Percentiles rank a stretch among this genome's conserved stretches.
Evolutionary conservation across 108 stramenopile species (phyloP).

Genomic region (Skeletonema potamos): DNA sequence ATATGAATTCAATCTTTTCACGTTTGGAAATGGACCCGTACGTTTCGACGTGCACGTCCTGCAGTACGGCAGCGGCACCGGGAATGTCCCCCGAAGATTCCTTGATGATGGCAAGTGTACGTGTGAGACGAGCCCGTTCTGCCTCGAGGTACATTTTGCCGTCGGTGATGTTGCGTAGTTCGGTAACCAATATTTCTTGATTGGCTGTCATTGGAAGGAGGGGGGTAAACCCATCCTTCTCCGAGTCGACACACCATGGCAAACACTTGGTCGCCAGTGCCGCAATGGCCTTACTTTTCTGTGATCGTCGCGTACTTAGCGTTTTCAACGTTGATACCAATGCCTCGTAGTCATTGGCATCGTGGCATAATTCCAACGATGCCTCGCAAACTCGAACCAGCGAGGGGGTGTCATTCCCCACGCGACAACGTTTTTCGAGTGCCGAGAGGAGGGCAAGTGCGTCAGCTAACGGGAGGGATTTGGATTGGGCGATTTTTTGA

Average conservation of each 20-base stretch:
- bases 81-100: slow-evolving; percentile 85
- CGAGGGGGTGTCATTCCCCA: slow-evolving; percentile 81
- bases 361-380: slow-evolving; percentile 58
- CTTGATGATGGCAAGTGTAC: slow-evolving; percentile 77
- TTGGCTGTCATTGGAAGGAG: slow-evolving; percentile 10
- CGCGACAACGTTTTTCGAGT: slow-evolving; percentile 84
- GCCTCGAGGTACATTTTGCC: slow-evolving; percentile 99
- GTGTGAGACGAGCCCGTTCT: slow-evolving; percentile 90
- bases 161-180: slow-evolving; percentile 92
- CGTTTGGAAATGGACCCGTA: slow-evolving; percentile 94
- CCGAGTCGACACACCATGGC: slow-evolving; percentile 65
- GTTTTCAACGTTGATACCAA: slow-evolving; percentile 66
- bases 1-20: slow-evolving; percentile 98
- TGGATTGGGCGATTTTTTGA: slow-evolving; percentile 75
- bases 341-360: slow-evolving; percentile 56
- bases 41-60: slow-evolving; percentile 99
- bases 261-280: slow-evolving; percentile 63
- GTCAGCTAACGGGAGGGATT: slow-evolving; percentile 54
- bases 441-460: slow-evolving; percentile 74
- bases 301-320: slow-evolving; percentile 70
- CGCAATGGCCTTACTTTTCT: slow-evolving; percentile 77
- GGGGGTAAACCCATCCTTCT: slow-evolving; percentile 56
- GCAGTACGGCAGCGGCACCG: slow-evolving; percentile 88
- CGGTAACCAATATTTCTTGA: slow-evolving; percentile 75
- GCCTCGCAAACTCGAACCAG: slow-evolving; percentile 75